phyloP scores from a whole-genome alignment of 148 eudicot species.

The Rhododendron griersonianum region DNA sequence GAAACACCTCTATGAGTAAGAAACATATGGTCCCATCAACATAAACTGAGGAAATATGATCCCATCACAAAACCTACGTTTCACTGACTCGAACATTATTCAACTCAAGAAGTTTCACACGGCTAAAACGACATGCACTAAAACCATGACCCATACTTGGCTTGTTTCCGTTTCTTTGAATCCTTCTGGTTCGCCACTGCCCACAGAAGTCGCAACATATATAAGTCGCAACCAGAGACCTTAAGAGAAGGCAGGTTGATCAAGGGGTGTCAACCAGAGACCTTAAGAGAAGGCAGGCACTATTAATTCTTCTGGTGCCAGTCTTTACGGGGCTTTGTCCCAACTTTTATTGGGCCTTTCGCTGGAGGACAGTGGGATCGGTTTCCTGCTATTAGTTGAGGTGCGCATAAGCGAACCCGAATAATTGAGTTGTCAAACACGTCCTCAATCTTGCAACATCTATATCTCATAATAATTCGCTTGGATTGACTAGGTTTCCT shows the following conservation, averaged over 20 bases:
- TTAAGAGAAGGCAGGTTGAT: constrained; percentile 74
- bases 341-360: not conserved
- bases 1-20: not conserved
- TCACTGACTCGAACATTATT: not conserved
- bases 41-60: not conserved
- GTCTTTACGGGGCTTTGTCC: not conserved
- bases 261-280: constrained; percentile 51
- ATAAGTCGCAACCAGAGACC: constrained; percentile 52
- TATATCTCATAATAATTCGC: not conserved
- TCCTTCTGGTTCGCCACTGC: constrained; percentile 21
- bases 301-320: not conserved
- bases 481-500: not conserved
- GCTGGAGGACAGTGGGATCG: not conserved
- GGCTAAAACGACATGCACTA: not conserved
- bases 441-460: not conserved
- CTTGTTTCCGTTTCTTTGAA: not conserved
- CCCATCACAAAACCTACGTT: not conserved
- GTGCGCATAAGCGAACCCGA: not conserved
- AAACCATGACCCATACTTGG: constrained; percentile 18
- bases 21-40: not conserved
- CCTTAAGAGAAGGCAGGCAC: constrained; percentile 62
- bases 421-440: not conserved
- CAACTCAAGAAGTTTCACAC: not conserved
- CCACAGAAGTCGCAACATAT: constrained; percentile 32
- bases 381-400: not conserved